A percentile compares a stretch with the other conserved stretches of the same genome.
Evolutionary conservation across 768 basidiomycete genomes (phyloP).

Genomic region (Boletus pseudo-olivaceus): DNA sequence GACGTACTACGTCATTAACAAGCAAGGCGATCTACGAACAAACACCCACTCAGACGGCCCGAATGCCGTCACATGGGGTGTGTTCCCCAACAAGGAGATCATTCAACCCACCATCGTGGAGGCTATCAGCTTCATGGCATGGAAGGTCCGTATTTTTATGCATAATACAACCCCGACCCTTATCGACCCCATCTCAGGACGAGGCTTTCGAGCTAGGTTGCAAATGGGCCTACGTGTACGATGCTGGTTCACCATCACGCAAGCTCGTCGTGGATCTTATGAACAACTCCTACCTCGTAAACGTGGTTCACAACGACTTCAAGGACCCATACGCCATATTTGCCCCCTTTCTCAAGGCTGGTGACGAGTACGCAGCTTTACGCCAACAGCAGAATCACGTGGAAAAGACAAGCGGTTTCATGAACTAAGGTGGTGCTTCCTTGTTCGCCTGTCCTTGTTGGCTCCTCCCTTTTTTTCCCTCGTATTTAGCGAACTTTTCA

Average conservation of each 20-base stretch:
- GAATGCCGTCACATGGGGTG: constrained; percentile 98
- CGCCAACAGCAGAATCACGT: constrained; percentile 30
- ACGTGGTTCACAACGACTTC: constrained; percentile 97
- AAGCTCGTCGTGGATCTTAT: constrained; percentile 76
- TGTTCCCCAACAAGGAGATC: constrained; percentile 96
- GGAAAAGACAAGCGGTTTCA: constrained; percentile 38
- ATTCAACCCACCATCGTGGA: constrained; percentile 96
- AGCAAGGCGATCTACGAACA: constrained; percentile 88
- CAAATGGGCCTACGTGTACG: constrained; percentile 90
- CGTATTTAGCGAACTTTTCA: not conserved
- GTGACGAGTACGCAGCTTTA: constrained; percentile 51
- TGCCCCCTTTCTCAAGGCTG: constrained; percentile 77
- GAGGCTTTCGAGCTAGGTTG: constrained; percentile 90
- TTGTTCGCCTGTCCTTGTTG: not conserved
- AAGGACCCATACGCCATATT: constrained; percentile 83
- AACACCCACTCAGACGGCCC: constrained; percentile 95
- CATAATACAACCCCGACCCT: not conserved
- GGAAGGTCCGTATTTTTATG: constrained; percentile 62
- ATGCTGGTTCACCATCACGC: constrained; percentile 67
- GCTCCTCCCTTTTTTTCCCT: not conserved
- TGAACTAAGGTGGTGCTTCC: constrained; percentile 15
- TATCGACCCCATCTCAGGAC: constrained; percentile 49
- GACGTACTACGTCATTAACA: constrained; percentile 98
- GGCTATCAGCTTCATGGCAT: constrained; percentile 97
- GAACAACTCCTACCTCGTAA: constrained; percentile 82